A percentile compares a stretch with the other conserved stretches of the same genome.
phyloP scores from a whole-genome alignment of 345 rosid genomes.

The Pugionium dolabratum region DNA sequence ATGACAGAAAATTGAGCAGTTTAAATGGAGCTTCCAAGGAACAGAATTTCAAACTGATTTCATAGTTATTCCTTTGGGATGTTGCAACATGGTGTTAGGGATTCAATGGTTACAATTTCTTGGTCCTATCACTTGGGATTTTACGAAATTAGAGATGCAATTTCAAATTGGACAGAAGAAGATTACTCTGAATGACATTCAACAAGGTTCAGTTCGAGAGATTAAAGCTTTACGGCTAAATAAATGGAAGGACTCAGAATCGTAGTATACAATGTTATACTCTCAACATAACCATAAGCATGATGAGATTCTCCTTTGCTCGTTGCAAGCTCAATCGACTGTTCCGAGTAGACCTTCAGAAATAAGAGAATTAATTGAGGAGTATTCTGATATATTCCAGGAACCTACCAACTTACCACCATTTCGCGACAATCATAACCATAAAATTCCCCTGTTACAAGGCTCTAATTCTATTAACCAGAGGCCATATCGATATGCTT shows the following conservation, averaged over 20 bases:
- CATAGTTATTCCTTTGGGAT: neutral
- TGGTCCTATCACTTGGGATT: neutral
- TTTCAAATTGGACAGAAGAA: neutral
- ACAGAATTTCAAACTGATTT: neutral
- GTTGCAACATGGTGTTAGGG: neutral
- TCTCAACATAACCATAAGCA: neutral
- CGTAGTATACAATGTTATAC: neutral
- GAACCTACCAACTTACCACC: neutral
- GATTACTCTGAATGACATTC: neutral
- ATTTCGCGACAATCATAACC: neutral
- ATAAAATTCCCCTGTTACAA: neutral
- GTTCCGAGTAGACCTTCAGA: neutral
- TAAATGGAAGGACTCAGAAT: neutral
- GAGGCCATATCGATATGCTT: neutral
- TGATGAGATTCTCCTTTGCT: no score
- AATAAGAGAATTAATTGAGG: neutral
- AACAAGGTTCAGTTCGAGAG: accelerated
- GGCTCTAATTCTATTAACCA: neutral
- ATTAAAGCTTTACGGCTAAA: neutral
- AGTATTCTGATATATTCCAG: neutral
- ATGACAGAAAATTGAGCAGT: neutral
- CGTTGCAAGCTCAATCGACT: no score
- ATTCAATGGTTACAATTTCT: neutral
- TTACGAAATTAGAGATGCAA: neutral
- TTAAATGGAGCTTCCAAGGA: neutral